Percentiles rank a stretch among this genome's conserved stretches.
Evolutionary conservation across 352 stramenopile species (phyloP).

Genomic region (Globisporangium ultimum): DNA sequence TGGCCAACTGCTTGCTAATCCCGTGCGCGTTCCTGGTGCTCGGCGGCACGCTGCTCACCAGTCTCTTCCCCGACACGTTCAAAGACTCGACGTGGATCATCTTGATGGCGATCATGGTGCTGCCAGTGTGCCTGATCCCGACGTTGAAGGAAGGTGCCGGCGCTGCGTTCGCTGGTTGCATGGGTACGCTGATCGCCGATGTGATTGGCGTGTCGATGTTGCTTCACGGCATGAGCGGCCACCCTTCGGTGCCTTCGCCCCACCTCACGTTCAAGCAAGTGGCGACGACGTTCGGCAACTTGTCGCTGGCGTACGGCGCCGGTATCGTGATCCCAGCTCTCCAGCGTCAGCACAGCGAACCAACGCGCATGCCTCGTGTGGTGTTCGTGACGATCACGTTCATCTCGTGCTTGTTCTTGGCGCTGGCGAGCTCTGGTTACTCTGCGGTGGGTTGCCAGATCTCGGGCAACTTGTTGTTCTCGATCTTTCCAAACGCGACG

Average conservation of each 20-base stretch:
- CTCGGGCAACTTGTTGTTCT: conserved; percentile 24
- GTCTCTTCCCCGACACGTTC: no score
- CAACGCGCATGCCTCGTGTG: conserved; percentile 22
- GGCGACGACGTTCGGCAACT: background rate
- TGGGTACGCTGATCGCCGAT: conserved; percentile 1
- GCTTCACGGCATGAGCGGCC: background rate
- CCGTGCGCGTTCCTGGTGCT: no score
- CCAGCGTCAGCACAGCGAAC: no score
- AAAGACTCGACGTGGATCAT: no score
- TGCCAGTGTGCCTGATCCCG: background rate
- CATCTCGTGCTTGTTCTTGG: conserved; percentile 40
- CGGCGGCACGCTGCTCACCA: no score
- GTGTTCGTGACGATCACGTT: conserved; percentile 40
- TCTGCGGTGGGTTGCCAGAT: conserved; percentile 52
- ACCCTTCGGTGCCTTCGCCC: conserved; percentile 1
- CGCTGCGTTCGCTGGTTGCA: background rate
- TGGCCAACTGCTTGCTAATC: no score
- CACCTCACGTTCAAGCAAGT: background rate
- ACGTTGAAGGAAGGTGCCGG: background rate
- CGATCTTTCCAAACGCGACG: conserved; percentile 8
- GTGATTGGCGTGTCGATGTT: background rate
- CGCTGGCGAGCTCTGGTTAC: conserved; percentile 38
- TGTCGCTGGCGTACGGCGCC: no score
- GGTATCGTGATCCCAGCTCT: no score
- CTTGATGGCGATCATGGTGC: no score